Evolutionary conservation across 2,329 filamentous ascomycete genomes (phyloP).

Genomic region (Colletotrichum sojae): DNA sequence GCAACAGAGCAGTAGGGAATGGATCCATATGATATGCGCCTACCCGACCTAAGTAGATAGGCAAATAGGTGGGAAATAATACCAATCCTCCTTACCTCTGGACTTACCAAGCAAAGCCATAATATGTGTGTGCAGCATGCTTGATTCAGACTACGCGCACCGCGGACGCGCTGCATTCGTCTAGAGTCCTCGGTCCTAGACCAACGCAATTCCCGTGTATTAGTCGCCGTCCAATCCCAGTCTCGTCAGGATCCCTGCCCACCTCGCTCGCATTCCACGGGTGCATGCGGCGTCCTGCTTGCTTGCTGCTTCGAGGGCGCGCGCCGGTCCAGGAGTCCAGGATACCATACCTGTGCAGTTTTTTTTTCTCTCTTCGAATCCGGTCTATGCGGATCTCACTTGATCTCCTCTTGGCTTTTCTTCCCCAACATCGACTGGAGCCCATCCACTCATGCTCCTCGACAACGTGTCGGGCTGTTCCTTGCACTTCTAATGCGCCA

Average conservation of each 20-base stretch:
- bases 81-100: no score
- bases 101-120: no score
- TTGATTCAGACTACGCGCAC: constrained; percentile 20
- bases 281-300: constrained; percentile 23
- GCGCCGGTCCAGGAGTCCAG: not conserved
- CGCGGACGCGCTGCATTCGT: constrained; percentile 35
- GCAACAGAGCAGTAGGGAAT: no score
- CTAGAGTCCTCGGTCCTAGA: constrained; percentile 8
- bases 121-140: constrained; percentile 1
- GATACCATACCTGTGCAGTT: constrained; percentile 1
- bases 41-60: no score
- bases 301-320: constrained; percentile 1
- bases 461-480: not conserved
- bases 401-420: constrained; percentile 24
- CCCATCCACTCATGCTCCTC: not conserved
- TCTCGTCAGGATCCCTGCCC: constrained; percentile 36
- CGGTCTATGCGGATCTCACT: constrained; percentile 26
- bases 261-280: constrained; percentile 28
- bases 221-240: constrained; percentile 20
- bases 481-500: constrained; percentile 8
- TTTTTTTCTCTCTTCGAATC: not conserved
- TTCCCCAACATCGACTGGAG: not conserved
- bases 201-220: constrained; percentile 34
- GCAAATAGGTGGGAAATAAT: no score
- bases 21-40: no score